Percentiles rank a stretch among this genome's conserved stretches.
Conservation (phyloP, 2,329 filamentous ascomycete species). For the Coniochaeta sp. region DNA sequence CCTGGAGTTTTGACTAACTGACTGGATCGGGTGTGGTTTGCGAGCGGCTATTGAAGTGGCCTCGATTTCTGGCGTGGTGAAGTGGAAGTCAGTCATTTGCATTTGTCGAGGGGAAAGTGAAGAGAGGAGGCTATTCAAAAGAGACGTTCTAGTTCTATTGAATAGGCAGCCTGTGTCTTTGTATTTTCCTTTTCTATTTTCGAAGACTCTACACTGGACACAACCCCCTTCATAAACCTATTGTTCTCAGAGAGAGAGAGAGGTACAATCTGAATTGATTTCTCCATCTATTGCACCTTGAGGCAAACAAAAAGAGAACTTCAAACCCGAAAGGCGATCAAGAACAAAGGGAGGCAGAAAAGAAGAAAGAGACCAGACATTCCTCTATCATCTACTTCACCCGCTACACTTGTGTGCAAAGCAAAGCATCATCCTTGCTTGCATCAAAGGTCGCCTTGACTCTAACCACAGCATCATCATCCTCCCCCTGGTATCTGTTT, state of each 20-base stretch:
- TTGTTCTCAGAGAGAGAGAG: constrained; percentile 23
- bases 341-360: constrained; percentile 23
- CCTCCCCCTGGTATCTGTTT: background rate
- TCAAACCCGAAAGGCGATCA: constrained; percentile 9
- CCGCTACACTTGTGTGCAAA: background rate
- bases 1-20: background rate
- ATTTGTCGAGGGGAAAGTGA: background rate
- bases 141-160: constrained; percentile 17
- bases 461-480: background rate
- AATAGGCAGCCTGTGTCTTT: constrained; percentile 21
- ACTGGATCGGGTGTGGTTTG: background rate
- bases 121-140: constrained; percentile 15
- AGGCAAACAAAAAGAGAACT: constrained; percentile 17
- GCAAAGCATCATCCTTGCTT: background rate
- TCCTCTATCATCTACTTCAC: constrained; percentile 6
- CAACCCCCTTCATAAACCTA: constrained; percentile 20
- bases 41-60: constrained; percentile 9
- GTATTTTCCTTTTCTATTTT: constrained; percentile 24
- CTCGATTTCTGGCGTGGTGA: constrained; percentile 8
- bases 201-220: constrained; percentile 8
- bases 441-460: background rate
- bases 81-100: background rate
- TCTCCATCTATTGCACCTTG: constrained; percentile 27
- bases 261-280: constrained; percentile 49
- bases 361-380: constrained; percentile 15